phyloP scores from a whole-genome alignment of 768 basidiomycete species.

The Wakefieldia striispora region DNA sequence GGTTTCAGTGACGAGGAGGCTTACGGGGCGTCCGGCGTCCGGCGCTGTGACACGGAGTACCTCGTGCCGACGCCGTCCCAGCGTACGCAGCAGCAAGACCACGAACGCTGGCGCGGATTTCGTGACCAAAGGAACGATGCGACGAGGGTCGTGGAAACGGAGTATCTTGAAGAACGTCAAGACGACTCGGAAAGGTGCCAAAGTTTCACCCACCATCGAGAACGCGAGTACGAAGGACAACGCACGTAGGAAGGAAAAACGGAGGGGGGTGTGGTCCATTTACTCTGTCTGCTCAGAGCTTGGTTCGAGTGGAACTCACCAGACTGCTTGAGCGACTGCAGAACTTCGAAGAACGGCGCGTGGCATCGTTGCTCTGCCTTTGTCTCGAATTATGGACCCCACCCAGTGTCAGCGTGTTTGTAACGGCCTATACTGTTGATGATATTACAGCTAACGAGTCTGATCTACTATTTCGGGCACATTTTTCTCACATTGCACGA shows the following conservation, averaged over 20 bases:
- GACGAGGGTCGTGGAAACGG: conserved; percentile 28
- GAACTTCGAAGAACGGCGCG: too few species aligned
- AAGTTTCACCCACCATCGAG: conserved; percentile 12
- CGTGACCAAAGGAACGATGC: conserved; percentile 20
- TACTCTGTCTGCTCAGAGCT: conserved; percentile 30
- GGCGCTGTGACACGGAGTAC: conserved; percentile 3
- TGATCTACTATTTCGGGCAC: too few species aligned
- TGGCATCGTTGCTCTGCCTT: too few species aligned
- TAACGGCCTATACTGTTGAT: too few species aligned
- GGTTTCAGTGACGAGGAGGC: too few species aligned
- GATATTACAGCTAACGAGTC: too few species aligned
- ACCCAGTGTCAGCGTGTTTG: too few species aligned
- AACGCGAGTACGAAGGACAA: conserved; percentile 6
- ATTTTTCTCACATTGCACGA: too few species aligned
- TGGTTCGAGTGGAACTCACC: conserved; percentile 11
- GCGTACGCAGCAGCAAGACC: conserved; percentile 15
- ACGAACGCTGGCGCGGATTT: background rate
- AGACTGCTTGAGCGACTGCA: background rate
- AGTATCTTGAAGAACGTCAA: conserved; percentile 17
- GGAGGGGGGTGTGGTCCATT: conserved; percentile 28
- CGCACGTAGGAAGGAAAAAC: conserved; percentile 18
- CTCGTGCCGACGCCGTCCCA: conserved; percentile 16
- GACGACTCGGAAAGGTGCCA: conserved; percentile 11
- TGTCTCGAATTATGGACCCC: too few species aligned
- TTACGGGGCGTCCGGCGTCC: background rate